Base-by-base conservation (phyloP, 1,284 basidiomycete species). In the Irpex rosettiformis region DNA sequence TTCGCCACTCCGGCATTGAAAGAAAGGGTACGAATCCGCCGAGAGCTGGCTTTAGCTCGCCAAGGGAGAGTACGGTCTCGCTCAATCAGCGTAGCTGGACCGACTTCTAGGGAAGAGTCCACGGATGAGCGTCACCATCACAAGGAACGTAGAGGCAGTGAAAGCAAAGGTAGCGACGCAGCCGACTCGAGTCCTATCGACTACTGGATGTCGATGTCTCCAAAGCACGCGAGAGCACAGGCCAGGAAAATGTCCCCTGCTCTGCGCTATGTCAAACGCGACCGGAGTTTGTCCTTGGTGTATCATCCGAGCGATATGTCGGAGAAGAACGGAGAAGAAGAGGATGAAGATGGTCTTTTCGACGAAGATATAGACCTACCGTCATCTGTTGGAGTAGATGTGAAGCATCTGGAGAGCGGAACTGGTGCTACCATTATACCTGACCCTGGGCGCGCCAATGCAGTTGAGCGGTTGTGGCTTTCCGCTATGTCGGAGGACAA, bases 401-500 rank as follows among this genome's bases (percentile, higher is more conserved):
- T 51, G 16, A 51, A 28, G 22, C 48, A 51, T 28, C 25, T 28
- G 10, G 48, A 51, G 13, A 28, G 18, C 48, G 48, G 27, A 10
- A 28, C 22, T 24, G 27, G 48, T 11, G 77, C 89, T 6, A 81
- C 83, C 1, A 84, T 95, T 69, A 93, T 96, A 54, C 77, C 79
- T 56, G 90, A 94, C 72, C 94, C 93, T n/a, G 86, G 85, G 1
- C 80, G 87, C 33, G 93, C 93, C 24, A 92, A 86, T 11, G 79
- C 85, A 6, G 69, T 86, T 57, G 88, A 96, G 70, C 80, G 87
- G 53, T 79, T 80, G 58, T 96, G 93, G 92, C 76, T 96, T 52
- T 79, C 83, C 22, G 88, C 85, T 13, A 96, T 96, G 90, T 88
- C 87, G 1, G 83, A 88, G 18, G 89, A 86, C 4, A 93, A 91